Evolutionary conservation across 31 red algal genomes (phyloP).

Genomic region (Bonnemaisonia californica): DNA sequence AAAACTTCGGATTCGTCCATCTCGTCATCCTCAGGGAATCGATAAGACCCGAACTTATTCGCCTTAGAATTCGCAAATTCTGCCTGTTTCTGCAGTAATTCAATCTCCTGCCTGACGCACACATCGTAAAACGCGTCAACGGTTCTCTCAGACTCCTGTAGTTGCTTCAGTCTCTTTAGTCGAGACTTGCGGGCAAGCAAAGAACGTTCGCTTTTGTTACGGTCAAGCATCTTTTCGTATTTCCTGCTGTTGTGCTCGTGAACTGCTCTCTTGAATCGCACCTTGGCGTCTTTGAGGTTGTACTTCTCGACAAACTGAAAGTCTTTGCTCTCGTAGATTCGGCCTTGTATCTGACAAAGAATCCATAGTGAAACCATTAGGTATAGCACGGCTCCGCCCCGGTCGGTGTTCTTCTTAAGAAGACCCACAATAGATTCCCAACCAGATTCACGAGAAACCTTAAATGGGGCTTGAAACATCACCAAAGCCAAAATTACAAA

Average conservation of each 20-base stretch:
- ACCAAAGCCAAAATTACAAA: constrained; percentile 40
- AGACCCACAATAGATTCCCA: constrained; percentile 48
- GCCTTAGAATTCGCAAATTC: background rate
- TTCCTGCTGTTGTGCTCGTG: constrained; percentile 53
- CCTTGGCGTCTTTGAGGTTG: constrained; percentile 39
- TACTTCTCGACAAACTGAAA: constrained; percentile 43
- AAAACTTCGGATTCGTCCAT: background rate
- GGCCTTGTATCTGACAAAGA: constrained; percentile 59
- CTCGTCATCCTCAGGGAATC: constrained; percentile 3
- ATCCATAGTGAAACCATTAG: constrained; percentile 46
- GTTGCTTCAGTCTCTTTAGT: constrained; percentile 14
- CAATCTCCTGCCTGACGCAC: constrained; percentile 46
- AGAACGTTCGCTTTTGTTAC: constrained; percentile 44
- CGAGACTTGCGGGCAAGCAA: constrained; percentile 31
- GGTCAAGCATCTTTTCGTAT: constrained; percentile 44
- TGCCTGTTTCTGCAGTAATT: constrained; percentile 25
- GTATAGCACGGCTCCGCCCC: constrained; percentile 19
- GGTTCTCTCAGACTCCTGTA: constrained; percentile 18
- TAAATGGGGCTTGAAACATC: constrained; percentile 59
- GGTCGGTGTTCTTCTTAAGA: constrained; percentile 5
- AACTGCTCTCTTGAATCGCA: constrained; percentile 44
- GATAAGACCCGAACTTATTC: constrained; percentile 1
- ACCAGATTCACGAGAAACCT: background rate
- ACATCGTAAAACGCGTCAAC: constrained; percentile 56
- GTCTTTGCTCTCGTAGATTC: constrained; percentile 57